A percentile compares a stretch with the other conserved stretches of the same genome.
Evolutionary conservation across 1,284 basidiomycete species (phyloP).

Genomic region (Apiotrichum mycotoxinovorans): DNA sequence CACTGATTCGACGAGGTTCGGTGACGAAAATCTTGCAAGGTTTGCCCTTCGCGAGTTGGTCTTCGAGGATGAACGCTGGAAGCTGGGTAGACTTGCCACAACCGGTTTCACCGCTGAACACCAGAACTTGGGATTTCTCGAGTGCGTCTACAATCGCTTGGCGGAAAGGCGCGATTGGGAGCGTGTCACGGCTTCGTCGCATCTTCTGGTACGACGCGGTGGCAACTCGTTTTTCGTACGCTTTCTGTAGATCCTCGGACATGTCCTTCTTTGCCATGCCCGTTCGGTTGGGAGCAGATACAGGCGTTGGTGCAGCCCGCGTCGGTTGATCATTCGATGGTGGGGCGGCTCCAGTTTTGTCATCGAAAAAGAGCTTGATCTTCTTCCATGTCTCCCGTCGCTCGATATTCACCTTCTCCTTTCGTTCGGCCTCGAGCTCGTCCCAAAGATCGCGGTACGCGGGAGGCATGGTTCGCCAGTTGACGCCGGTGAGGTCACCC

Average conservation of each 20-base stretch:
- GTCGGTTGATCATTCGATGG: neutral
- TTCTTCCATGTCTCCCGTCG: conserved; percentile 71
- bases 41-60: conserved; percentile 74
- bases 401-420: conserved; percentile 59
- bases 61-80: conserved; percentile 90
- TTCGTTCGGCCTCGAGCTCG: conserved; percentile 70
- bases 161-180: conserved; percentile 87
- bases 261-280: neutral
- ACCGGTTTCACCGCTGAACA: conserved; percentile 95
- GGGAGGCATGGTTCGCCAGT: conserved; percentile 64
- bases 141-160: conserved; percentile 69
- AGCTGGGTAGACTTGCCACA: conserved; percentile 99
- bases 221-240: conserved; percentile 61
- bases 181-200: conserved; percentile 60
- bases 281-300: neutral
- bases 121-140: conserved; percentile 77
- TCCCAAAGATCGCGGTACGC: conserved; percentile 89
- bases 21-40: conserved; percentile 93
- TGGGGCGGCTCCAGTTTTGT: conserved; percentile 50
- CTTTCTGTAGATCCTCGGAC: conserved; percentile 54
- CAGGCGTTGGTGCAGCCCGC: neutral
- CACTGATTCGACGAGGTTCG: conserved; percentile 93
- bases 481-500: conserved; percentile 30
- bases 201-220: conserved; percentile 72
- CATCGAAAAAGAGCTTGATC: conserved; percentile 61